Conservation (phyloP, 2,329 filamentous ascomycete genomes). For the Penicillium sp. region DNA sequence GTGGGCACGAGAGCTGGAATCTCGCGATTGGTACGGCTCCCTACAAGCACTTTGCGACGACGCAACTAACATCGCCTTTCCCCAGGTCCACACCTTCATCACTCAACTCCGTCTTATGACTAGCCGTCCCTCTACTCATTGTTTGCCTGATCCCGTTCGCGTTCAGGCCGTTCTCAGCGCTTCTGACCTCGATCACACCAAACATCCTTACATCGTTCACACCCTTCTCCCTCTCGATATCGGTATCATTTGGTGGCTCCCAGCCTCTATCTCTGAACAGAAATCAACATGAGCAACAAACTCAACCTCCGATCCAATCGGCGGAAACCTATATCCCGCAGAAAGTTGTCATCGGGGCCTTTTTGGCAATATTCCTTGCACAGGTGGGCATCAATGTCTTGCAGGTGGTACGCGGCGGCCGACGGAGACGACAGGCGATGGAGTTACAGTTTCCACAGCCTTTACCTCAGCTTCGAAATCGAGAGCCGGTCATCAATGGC, state of each 20-base stretch:
- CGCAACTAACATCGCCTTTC: slow-evolving; percentile 11
- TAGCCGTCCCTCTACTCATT: slow-evolving; percentile 43
- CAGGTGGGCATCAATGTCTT: slow-evolving; percentile 34
- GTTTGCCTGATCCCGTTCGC: slow-evolving; percentile 34
- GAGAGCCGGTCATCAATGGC: neutral
- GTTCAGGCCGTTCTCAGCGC: slow-evolving; percentile 26
- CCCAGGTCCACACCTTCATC: slow-evolving; percentile 36
- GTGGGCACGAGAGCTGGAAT: slow-evolving; percentile 76
- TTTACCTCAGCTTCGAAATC: slow-evolving; percentile 17
- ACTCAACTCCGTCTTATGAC: slow-evolving; percentile 47
- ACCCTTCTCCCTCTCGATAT: slow-evolving; percentile 40
- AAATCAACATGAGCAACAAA: slow-evolving; percentile 3
- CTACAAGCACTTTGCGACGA: slow-evolving; percentile 10
- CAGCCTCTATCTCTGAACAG: slow-evolving; percentile 9
- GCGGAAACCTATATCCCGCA: slow-evolving; percentile 33
- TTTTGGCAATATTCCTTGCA: slow-evolving; percentile 33
- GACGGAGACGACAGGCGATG: slow-evolving; percentile 24
- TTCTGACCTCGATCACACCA: slow-evolving; percentile 26
- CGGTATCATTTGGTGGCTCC: slow-evolving; percentile 35
- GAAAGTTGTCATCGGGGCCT: slow-evolving; percentile 35
- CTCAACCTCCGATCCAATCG: slow-evolving; percentile 2
- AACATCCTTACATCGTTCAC: slow-evolving; percentile 37
- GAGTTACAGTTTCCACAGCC: slow-evolving; percentile 29
- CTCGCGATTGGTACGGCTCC: slow-evolving; percentile 64
- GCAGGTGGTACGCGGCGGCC: slow-evolving; percentile 29